Percentiles rank a stretch among this genome's conserved stretches.
phyloP scores from a whole-genome alignment of 371 early-diverging fungal genomes.

The Syncephalastrum contaminatum region DNA sequence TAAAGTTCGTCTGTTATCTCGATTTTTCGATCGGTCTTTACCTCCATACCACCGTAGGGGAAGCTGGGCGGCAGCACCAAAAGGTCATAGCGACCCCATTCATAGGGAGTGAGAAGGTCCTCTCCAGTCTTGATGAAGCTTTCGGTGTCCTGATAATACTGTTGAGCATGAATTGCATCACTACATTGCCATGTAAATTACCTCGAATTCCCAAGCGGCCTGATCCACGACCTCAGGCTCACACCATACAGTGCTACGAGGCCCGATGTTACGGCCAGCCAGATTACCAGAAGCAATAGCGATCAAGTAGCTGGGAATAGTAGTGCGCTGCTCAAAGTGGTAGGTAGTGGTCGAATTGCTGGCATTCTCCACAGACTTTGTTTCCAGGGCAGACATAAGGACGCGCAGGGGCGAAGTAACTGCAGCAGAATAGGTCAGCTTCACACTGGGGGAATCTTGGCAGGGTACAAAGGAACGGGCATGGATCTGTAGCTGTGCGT shows the following conservation, averaged over 20 bases:
- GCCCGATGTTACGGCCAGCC: slow-evolving; percentile 79
- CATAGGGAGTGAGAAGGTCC: slow-evolving; percentile 85
- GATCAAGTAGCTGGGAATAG: slow-evolving; percentile 90
- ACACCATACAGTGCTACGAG: slow-evolving; percentile 91
- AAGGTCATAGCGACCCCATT: slow-evolving; percentile 96
- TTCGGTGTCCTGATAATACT: slow-evolving; percentile 68
- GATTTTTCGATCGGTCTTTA: slow-evolving; percentile 14
- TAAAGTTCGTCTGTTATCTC: background rate
- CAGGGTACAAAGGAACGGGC: slow-evolving; percentile 91
- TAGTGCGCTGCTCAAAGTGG: slow-evolving; percentile 70
- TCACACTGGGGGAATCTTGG: slow-evolving; percentile 93
- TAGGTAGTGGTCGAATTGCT: slow-evolving; percentile 50
- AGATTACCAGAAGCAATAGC: slow-evolving; percentile 93
- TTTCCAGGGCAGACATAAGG: slow-evolving; percentile 42
- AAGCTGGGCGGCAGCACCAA: slow-evolving; percentile 82
- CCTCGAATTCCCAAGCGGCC: slow-evolving; percentile 92
- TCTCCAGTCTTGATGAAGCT: slow-evolving; percentile 85
- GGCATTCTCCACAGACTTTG: slow-evolving; percentile 45
- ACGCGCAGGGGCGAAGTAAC: slow-evolving; percentile 61
- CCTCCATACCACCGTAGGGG: slow-evolving; percentile 98
- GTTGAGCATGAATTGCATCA: too few relatives aligned
- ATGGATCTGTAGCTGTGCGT: slow-evolving; percentile 63
- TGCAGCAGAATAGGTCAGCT: slow-evolving; percentile 85
- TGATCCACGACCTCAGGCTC: slow-evolving; percentile 92
- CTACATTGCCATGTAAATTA: slow-evolving; percentile 9